Base-by-base conservation (phyloP, 2,329 filamentous ascomycete genomes). In the Trichophyton simii region DNA sequence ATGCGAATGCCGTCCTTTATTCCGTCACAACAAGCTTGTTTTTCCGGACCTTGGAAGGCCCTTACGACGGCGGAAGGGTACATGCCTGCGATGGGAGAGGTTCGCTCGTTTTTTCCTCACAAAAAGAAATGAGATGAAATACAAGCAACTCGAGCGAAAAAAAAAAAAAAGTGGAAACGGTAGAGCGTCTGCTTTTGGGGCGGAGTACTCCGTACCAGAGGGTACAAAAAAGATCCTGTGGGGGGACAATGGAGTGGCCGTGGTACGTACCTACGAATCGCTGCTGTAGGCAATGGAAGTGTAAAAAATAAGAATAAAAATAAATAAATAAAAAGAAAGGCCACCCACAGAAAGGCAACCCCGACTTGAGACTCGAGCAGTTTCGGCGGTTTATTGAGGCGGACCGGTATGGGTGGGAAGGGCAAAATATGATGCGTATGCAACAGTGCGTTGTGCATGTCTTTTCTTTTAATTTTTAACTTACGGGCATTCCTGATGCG, bases 361-460 rank as follows among this genome's bases (percentile, higher is more conserved):
- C 41, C 3, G n/a, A 18, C 41, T 44, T 8, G n/a, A 36, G 50
- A 18, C 50, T 55, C 50, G 9, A 22, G 34, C 28, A 55, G 50
- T 28, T 55, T 55, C 50, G 50, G 15, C 28, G 50, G 25, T 55
- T 55, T 55, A 34, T 28, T 20, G 46, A 25, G 13, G 50, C 31
- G 50, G 50, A 20, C 28, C 25, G 50, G 31, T 34, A 36, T n/a
- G 50, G 50, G 50, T 13, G 22, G 50, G 31, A 13, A 54, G 28
- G 15, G 50, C 25, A 11, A 36, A 55, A 55, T 55, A 55, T 55
- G 50, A 55, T 55, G 11, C 50, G 31, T 55, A 55, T 55, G 50
- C 50, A 55, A 34, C 50, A 55, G 34, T 55, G 50, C 50, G 50
- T 55, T 55, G 50, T 55, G 50, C 50, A 36, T 34, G 28, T 18